Base-by-base conservation (phyloP, 140 eudicot species). In the Cichorium intybus region DNA sequence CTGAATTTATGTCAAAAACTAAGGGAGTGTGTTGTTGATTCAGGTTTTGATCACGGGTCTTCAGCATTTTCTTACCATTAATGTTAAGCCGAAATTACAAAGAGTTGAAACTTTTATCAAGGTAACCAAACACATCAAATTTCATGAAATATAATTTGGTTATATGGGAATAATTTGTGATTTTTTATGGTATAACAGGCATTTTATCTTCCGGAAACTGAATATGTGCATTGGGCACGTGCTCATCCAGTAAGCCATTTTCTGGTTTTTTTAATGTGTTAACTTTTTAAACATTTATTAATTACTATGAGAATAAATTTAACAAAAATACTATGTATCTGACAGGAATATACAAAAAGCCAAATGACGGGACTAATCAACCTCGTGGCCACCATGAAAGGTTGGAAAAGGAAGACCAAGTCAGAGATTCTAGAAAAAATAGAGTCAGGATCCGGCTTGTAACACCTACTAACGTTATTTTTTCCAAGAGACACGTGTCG, bases 171-270 rank as follows among this genome's bases (percentile, higher is more conserved):
- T 64, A 48, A 57, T 24, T n/a, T 49, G 23, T 41, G 43, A 21
- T 31, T 54, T 21, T 56, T 48, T 53, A 23, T 78, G 62, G 35
- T 24, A 45, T 5, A 45, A 72, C 88, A 92, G 98, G 98, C 98
- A 4, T 92, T 88, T 74, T 92, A 92, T 71, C 96, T 88, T 73
- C 93, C 96, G 12, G 98, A 88, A 85, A 92, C 95, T n/a, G 98
- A 92, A 76, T 88, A 78, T 74, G 90, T 85, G 55, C 91, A 85
- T 60, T 92, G 95, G 96, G 85, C 95, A 10, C 93, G 84, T 59
- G 81, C 78, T 56, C 98, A 92, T 74, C 96, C 96, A 51, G 98
- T 92, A 88, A 56, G 83, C 58, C 15, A 48, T 21, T 12, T 17
- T 43, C 50, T 27, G 4, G 5, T 27, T 27, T 0, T 6, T 2